Conservation (phyloP, 805 yeast genomes). For the Metschnikowia anglica region DNA sequence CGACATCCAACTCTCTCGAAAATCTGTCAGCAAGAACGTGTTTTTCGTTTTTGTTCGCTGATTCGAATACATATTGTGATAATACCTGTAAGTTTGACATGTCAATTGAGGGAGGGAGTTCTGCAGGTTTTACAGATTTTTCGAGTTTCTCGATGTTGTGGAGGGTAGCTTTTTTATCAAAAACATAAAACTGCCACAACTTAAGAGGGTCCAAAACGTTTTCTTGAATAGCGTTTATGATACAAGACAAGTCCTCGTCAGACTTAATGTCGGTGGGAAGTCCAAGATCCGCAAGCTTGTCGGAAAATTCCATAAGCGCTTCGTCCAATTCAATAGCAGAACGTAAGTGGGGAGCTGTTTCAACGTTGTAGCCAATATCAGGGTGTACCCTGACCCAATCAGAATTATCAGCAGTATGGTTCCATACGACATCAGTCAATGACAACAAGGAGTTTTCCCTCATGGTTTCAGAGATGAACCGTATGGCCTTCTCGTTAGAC, state of each 20-base stretch:
- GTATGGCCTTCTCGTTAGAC: conserved; percentile 50
- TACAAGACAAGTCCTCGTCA: conserved; percentile 52
- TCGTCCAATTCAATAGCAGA: conserved; percentile 84
- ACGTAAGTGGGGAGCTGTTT: conserved; percentile 84
- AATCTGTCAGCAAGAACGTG: conserved; percentile 52
- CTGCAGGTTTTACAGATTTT: conserved; percentile 32
- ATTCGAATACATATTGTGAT: conserved; percentile 47
- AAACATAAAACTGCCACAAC: conserved; percentile 87
- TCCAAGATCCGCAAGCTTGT: conserved; percentile 52
- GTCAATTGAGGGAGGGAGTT: conserved; percentile 45
- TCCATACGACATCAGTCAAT: conserved; percentile 89
- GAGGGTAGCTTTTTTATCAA: conserved; percentile 51
- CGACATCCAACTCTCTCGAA: conserved; percentile 52
- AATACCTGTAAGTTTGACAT: conserved; percentile 41
- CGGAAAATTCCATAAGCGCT: conserved; percentile 64
- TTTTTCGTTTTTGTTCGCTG: conserved; percentile 38
- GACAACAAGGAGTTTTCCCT: conserved; percentile 62
- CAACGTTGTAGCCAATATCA: conserved; percentile 81
- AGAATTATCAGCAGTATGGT: conserved; percentile 92
- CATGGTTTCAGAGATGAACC: conserved; percentile 51
- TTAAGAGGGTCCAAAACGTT: conserved; percentile 66
- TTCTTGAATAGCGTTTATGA: conserved; percentile 66
- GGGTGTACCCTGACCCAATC: conserved; percentile 83
- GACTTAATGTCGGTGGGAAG: conserved; percentile 56
- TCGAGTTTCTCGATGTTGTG: conserved; percentile 39